Evolutionary conservation across 108 stramenopile species (phyloP).

Genomic region (Asterionellopsis glacialis): DNA sequence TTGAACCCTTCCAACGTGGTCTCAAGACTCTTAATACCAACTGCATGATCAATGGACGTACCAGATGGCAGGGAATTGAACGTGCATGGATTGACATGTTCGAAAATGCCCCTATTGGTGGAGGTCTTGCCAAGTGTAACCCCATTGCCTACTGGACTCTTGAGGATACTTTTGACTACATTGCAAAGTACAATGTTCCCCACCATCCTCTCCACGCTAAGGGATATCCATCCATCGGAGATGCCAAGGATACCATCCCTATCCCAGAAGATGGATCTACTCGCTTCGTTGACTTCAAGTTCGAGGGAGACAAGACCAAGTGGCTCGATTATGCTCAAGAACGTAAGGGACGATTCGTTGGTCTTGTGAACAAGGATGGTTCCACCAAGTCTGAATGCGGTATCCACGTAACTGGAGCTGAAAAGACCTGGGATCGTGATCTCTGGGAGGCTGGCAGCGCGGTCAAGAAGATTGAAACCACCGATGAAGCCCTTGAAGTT

Average conservation of each 20-base stretch:
- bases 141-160: conserved; percentile 97
- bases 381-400: conserved; percentile 98
- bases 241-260: conserved; percentile 93
- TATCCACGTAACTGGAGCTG: conserved; percentile 91
- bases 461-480: conserved; percentile 71
- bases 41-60: conserved; percentile 97
- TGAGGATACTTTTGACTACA: conserved; percentile 97
- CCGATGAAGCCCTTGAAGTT: conserved; percentile 64
- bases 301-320: conserved; percentile 74
- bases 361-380: conserved; percentile 93
- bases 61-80: conserved; percentile 96
- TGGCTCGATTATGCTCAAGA: conserved; percentile 97
- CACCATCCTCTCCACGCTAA: conserved; percentile 96
- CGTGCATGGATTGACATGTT: conserved; percentile 92
- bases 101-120: conserved; percentile 91
- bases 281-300: conserved; percentile 77
- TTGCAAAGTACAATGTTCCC: conserved; percentile 92
- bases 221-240: conserved; percentile 94
- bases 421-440: conserved; percentile 88
- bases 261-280: conserved; percentile 85
- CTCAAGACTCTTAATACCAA: conserved; percentile 91
- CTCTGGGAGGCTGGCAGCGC: conserved; percentile 68
- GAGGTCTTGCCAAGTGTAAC: conserved; percentile 93
- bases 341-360: conserved; percentile 95
- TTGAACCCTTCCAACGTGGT: conserved; percentile 96